Base-by-base conservation (phyloP, 306 rosid genomes). In the Lablab purpureus region DNA sequence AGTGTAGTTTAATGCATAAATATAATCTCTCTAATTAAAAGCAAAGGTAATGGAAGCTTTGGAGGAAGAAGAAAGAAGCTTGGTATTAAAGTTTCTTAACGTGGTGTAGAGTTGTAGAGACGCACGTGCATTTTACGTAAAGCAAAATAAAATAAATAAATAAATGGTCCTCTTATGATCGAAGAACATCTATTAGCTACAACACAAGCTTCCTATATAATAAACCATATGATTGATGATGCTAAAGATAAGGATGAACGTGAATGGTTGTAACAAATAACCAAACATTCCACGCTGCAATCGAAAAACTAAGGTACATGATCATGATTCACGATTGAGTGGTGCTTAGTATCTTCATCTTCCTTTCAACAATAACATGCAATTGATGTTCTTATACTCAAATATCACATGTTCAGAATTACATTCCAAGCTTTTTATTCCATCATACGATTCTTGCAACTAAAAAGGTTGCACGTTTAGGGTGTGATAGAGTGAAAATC, bases 51-150 rank as follows among this genome's bases (percentile, higher is more conserved):
- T 28, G 3, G 32, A n/a, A n/a, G n/a, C n/a, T n/a, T n/a, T 28
- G 32, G 2, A 28, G 32, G 28, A 67, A 74, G 71, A 67, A 55
- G 64, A 65, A 56, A 81, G 25, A 27, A 73, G 76, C 92, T 87
- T 86, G 41, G 51, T 63, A 79, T 46, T 77, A 59, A 88, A 91
- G 91, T 67, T 77, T 87, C 5, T 7, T 56, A 45, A 32, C 40
- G 28, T 15, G 11, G 62, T 64, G 80, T 78, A 70, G 78, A 76
- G 52, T 34, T 37, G 32, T 10, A 40, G 21, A 11, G 71, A 14
- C 34, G 89, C 89, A 83, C 65, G 87, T 90, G 86, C 83, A 78
- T 71, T 78, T 80, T 78, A 81, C 87, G 88, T 81, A 84, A 88
- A 84, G 86, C 76, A 14, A 82, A 37, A 59, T 19, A 14, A 82